Evolutionary conservation across 2,329 filamentous ascomycete species (phyloP).

Genomic region (Emericellopsis atlantica): DNA sequence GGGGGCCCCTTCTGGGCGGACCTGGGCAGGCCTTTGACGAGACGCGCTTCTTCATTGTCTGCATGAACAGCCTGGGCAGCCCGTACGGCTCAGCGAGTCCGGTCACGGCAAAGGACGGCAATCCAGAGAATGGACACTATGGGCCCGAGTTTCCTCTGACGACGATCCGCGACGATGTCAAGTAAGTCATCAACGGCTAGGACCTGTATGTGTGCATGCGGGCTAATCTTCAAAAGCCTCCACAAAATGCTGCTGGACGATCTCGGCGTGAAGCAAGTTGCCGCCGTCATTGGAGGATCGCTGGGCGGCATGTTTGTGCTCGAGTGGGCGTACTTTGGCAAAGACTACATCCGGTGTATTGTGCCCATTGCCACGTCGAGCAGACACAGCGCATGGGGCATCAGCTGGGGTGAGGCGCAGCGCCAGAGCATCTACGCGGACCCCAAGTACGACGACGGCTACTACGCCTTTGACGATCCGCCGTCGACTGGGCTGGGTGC

Average conservation of each 20-base stretch:
- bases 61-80: constrained; percentile 75
- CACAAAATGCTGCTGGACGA: constrained; percentile 74
- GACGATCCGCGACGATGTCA: constrained; percentile 90
- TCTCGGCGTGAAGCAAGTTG: constrained; percentile 65
- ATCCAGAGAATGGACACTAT: constrained; percentile 62
- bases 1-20: constrained; percentile 70
- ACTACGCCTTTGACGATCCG: constrained; percentile 79
- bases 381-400: constrained; percentile 78
- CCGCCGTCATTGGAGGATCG: constrained; percentile 69
- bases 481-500: constrained; percentile 80
- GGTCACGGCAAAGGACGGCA: constrained; percentile 77
- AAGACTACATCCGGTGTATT: constrained; percentile 67
- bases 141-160: constrained; percentile 94
- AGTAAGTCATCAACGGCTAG: constrained; percentile 40
- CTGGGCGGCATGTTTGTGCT: constrained; percentile 87
- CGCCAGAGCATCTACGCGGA: constrained; percentile 93
- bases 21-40: constrained; percentile 70
- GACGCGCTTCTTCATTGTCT: constrained; percentile 73
- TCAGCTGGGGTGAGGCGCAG: constrained; percentile 83
- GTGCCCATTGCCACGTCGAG: constrained; percentile 79
- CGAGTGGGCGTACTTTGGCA: constrained; percentile 85
- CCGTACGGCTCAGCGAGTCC: constrained; percentile 82
- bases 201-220: background rate
- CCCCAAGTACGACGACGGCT: constrained; percentile 95
- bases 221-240: constrained; percentile 34